phyloP scores from a whole-genome alignment of 805 yeast species.

The Blastobotrys parvus region DNA sequence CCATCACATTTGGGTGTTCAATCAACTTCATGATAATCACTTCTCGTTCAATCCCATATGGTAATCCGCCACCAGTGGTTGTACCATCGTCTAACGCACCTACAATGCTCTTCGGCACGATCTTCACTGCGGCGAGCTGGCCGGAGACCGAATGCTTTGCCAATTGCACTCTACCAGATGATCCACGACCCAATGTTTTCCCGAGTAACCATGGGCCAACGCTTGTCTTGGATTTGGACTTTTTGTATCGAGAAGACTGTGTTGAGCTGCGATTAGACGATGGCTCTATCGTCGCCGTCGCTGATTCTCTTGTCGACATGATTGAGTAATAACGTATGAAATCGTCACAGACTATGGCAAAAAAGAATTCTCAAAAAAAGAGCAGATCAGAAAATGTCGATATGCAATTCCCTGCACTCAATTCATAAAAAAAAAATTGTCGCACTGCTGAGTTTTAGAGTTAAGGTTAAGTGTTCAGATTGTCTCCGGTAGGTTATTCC shows the following conservation, averaged over 20 bases:
- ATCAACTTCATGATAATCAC: constrained; percentile 94
- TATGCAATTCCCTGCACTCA: too few relatives aligned
- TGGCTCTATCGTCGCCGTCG: too few relatives aligned
- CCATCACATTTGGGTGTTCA: constrained; percentile 88
- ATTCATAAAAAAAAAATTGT: too few relatives aligned
- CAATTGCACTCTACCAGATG: constrained; percentile 87
- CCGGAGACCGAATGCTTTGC: constrained; percentile 83
- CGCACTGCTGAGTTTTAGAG: too few relatives aligned
- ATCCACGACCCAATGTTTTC: constrained; percentile 90
- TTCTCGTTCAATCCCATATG: constrained; percentile 95
- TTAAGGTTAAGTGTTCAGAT: too few relatives aligned
- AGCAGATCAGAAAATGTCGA: too few relatives aligned
- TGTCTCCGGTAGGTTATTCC: too few relatives aligned
- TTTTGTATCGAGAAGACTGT: background rate
- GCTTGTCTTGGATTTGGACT: constrained; percentile 41
- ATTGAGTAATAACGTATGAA: too few relatives aligned
- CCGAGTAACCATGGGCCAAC: constrained; percentile 98
- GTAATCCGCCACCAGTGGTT: constrained; percentile 50
- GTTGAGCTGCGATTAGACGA: too few relatives aligned
- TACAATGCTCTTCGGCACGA: constrained; percentile 79
- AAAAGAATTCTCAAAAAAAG: too few relatives aligned
- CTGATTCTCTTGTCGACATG: too few relatives aligned
- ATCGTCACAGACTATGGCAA: too few relatives aligned
- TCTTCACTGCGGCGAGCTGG: constrained; percentile 91
- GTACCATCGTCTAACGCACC: constrained; percentile 27